Evolutionary conservation across 1,284 basidiomycete species (phyloP).

Genomic region (Kalmanozyma brasiliensis): DNA sequence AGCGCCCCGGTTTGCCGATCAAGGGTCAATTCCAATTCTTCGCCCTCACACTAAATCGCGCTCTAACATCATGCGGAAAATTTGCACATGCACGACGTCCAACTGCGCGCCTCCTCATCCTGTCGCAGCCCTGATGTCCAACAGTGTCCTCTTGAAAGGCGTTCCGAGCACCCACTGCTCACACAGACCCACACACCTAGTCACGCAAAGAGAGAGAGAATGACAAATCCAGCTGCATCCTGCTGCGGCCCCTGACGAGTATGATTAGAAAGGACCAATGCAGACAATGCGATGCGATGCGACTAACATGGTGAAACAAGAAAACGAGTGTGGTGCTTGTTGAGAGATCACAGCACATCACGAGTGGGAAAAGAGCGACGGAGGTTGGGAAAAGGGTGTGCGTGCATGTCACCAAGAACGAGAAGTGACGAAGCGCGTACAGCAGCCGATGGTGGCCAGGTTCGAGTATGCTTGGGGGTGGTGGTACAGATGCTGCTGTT

Average conservation of each 20-base stretch:
- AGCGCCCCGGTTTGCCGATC: slow-evolving; percentile 5
- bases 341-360: not conserved
- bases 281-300: slow-evolving; percentile 27
- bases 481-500: slow-evolving; percentile 32
- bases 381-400: slow-evolving; percentile 10
- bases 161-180: not conserved
- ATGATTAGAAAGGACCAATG: slow-evolving; percentile 42
- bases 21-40: not conserved
- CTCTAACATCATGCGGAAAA: not conserved
- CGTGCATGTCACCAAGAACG: slow-evolving; percentile 19
- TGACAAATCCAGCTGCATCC: slow-evolving; percentile 24
- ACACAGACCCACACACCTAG: not conserved
- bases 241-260: slow-evolving; percentile 41
- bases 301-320: slow-evolving; percentile 16
- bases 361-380: not conserved
- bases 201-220: not conserved
- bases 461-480: slow-evolving; percentile 41
- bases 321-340: too few species aligned
- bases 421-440: slow-evolving; percentile 9
- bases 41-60: not conserved
- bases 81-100: too few species aligned
- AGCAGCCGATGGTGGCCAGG: slow-evolving; percentile 13
- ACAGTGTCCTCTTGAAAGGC: not conserved
- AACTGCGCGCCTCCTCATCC: too few species aligned
- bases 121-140: too few species aligned